Evolutionary conservation across 306 rosid genomes (phyloP).

Genomic region (Corylus americana): DNA sequence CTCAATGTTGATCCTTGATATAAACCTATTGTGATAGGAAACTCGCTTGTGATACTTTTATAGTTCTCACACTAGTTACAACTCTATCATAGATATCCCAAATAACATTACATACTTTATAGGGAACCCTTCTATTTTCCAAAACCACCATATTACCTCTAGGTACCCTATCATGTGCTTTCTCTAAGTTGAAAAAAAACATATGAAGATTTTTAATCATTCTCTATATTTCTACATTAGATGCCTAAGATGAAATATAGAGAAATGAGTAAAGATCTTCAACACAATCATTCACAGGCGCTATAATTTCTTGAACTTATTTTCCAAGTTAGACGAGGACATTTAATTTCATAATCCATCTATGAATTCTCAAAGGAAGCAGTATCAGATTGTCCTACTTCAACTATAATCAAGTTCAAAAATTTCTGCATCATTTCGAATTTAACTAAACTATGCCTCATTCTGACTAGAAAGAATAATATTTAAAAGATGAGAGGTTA

Average conservation of each 20-base stretch:
- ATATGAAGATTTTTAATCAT: no score
- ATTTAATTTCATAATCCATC: background rate
- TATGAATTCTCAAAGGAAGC: background rate
- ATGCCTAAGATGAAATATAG: background rate
- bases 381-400: background rate
- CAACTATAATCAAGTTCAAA: background rate
- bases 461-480: constrained; percentile 6
- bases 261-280: background rate
- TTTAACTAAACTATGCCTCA: constrained; percentile 3
- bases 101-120: background rate
- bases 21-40: no score
- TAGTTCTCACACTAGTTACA: no score
- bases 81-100: no score
- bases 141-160: no score
- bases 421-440: background rate
- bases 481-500: constrained; percentile 11
- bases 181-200: no score
- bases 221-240: no score
- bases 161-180: no score
- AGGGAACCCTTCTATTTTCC: background rate
- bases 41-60: no score
- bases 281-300: background rate
- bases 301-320: background rate
- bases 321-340: background rate
- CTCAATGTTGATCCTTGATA: no score